Conservation (phyloP, 306 rosid genomes). For the Clitoria ternatea region DNA sequence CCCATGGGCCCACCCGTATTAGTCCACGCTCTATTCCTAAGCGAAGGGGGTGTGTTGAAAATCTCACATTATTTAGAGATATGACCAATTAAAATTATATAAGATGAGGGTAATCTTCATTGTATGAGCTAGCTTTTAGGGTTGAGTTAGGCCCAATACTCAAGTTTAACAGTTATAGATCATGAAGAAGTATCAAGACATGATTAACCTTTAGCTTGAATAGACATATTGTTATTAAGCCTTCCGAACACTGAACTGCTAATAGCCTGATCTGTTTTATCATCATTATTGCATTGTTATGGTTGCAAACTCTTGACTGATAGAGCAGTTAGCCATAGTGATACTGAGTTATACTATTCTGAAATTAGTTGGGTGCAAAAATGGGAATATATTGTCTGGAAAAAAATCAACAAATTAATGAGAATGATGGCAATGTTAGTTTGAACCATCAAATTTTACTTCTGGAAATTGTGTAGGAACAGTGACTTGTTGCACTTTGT, state of each 20-base stretch:
- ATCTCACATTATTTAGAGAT: no score
- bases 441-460: neutral
- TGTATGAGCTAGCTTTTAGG: no score
- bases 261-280: neutral
- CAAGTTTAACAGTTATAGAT: no score
- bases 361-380: conserved; percentile 4
- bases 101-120: no score
- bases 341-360: neutral
- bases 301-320: conserved; percentile 2
- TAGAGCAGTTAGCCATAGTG: neutral
- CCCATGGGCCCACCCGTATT: no score
- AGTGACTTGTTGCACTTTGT: conserved; percentile 16
- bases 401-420: conserved; percentile 9
- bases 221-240: neutral
- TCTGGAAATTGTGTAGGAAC: neutral
- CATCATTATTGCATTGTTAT: neutral
- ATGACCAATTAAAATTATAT: no score
- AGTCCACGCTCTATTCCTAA: no score
- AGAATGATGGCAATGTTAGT: neutral
- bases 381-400: neutral
- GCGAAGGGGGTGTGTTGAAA: no score
- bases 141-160: no score
- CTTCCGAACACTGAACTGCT: neutral
- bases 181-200: no score
- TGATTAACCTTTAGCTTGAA: neutral